Conservation (phyloP, 768 basidiomycete genomes). For the Exidia glandulosa region DNA sequence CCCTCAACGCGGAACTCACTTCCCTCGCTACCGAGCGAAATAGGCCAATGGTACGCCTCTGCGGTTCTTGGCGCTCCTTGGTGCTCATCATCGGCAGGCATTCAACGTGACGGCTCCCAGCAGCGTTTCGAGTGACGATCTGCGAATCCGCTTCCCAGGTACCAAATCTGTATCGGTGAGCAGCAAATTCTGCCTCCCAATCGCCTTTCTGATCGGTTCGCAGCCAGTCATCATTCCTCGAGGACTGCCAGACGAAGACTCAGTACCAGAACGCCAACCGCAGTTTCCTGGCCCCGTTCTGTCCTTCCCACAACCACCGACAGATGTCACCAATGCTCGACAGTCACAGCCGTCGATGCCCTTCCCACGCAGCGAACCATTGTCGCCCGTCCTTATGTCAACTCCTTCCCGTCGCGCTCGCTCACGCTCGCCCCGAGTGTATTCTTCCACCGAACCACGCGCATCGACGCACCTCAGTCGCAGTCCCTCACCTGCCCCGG, state of each 20-base stretch:
- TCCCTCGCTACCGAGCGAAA: background rate
- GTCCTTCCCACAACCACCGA: background rate
- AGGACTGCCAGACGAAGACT: background rate
- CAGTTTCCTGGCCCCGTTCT: background rate
- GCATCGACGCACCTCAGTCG: background rate
- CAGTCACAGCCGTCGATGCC: too few relatives aligned
- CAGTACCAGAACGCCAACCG: background rate
- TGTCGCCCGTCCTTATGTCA: background rate
- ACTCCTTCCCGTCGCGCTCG: background rate
- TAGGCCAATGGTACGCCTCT: background rate
- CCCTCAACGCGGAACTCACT: background rate
- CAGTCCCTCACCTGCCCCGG: background rate
- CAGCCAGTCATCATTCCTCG: background rate
- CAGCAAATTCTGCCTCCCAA: background rate
- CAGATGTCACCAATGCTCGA: background rate
- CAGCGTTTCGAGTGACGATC: background rate
- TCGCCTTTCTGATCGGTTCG: background rate
- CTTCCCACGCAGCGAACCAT: background rate
- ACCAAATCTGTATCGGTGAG: background rate
- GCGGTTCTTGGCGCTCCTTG: background rate
- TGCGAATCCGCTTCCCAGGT: background rate
- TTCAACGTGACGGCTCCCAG: background rate
- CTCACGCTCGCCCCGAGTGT: background rate
- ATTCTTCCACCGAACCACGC: background rate
- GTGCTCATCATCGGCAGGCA: background rate